A percentile compares a stretch with the other conserved stretches of the same genome.
These are phyloP conservation scores for Theobroma cacao DNA, from an alignment of 345 rosid genomes.

Conservation along the genomic window DNA sequence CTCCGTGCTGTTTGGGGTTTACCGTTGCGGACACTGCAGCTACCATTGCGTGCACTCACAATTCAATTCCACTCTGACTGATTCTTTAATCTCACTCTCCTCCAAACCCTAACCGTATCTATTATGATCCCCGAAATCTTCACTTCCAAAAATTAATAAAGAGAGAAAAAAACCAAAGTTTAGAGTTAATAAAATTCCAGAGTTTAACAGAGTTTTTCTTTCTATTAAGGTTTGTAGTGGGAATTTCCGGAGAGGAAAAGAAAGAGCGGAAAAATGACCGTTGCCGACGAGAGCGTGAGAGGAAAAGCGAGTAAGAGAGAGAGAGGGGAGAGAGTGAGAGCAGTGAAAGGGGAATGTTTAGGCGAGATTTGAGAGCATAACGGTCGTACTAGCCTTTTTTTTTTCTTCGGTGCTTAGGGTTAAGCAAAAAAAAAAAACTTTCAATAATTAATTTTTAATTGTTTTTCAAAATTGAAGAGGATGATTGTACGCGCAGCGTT, in stretches of 20 bases:
- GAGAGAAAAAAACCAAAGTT: not conserved
- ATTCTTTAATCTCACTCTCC: conserved; percentile 19
- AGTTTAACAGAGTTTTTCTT: not conserved
- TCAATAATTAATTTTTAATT: not conserved
- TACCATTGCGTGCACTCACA: conserved; percentile 42
- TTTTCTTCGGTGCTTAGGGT: not conserved
- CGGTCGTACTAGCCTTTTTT: conserved; percentile 30
- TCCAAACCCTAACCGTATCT: not conserved
- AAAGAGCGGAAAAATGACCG: conserved; percentile 39
- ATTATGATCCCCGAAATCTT: conserved; percentile 11
- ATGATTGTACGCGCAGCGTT: conserved; percentile 20
- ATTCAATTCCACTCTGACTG: conserved; percentile 27
- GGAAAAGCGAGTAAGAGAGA: conserved; percentile 10
- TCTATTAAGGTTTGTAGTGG: not conserved
- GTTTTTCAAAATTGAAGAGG: not conserved
- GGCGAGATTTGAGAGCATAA: conserved; percentile 54
- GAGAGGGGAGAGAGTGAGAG: not conserved
- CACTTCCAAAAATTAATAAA: not conserved
- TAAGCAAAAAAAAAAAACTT: not conserved
- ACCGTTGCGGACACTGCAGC: conserved; percentile 58
- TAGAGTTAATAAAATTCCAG: not conserved
- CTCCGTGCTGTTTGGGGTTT: conserved; percentile 34
- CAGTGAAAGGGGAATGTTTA: not conserved
- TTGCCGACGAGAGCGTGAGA: conserved; percentile 33
- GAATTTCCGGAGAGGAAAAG: not conserved